Base-by-base conservation (phyloP, 441 rosid species). In the Francoa sonchifolia region DNA sequence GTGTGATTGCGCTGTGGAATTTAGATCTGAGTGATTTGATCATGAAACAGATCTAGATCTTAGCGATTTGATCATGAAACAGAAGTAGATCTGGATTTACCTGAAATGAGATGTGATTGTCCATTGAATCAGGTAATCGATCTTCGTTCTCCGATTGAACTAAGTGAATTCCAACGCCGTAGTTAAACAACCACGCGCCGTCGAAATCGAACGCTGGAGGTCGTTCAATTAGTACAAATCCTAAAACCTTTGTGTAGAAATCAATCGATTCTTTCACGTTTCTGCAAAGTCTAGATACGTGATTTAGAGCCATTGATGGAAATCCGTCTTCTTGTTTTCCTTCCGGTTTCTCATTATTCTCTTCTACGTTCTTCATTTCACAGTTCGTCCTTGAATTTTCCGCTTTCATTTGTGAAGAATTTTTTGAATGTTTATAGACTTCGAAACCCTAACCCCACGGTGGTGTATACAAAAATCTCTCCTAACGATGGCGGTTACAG, bases 161-260 rank as follows among this genome's bases (percentile, higher is more conserved):
- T 52, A 77, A 39, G 43, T 77, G 90, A 41, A 79, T 61, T 36
- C 87, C 87, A 0, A 77, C 46, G 0, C 90, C 87, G 54, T 79
- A 83, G 52, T 79, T 78, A 60, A 71, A 77, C 25, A 79, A 37
- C 90, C 87, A 77, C 0, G 84, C 80, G 0, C 82, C 84, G 0
- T 69, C 48, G 42, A 71, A 83, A 14, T 79, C 53, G 0, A 79
- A 50, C 3, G 77, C 54, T 1, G 42, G 54, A 0, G 84, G 82
- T 9, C 84, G 61, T 43, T 83, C 66, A 2, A 57, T 67, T 59
- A 52, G 40, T 19, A 69, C 80, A 50, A 77, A 71, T 1, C 87
- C 84, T 1, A 79, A 67, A 40, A 77, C 75, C 20, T 69, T 68
- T 2, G 68, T 66, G 48, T 83, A 77, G 57, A 79, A 83, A 36